phyloP scores from a whole-genome alignment of 2,329 filamentous ascomycete species.

The Fusarium liriodendri region DNA sequence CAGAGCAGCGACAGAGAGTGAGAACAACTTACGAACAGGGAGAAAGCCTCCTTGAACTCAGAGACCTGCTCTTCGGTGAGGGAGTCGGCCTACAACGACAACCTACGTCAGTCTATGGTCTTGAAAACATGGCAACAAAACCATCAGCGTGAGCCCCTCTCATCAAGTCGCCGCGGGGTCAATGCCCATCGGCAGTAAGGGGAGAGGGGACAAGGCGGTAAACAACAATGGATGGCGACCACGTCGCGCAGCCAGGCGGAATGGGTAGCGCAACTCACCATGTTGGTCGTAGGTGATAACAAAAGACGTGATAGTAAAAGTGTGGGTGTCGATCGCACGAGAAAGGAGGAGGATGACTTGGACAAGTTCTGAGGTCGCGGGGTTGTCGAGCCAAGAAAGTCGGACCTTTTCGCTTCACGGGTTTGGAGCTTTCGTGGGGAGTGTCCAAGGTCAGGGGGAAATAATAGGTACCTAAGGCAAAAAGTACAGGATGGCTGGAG shows the following conservation, averaged over 20 bases:
- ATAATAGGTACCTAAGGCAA: constrained; percentile 38
- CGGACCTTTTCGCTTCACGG: constrained; percentile 43
- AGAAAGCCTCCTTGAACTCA: constrained; percentile 99
- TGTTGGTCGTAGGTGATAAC: constrained; percentile 39
- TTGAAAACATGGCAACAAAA: constrained; percentile 28
- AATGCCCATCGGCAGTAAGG: constrained; percentile 28
- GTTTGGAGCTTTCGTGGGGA: constrained; percentile 46
- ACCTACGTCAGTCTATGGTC: constrained; percentile 38
- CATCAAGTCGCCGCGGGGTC: constrained; percentile 40
- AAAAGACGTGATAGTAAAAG: constrained; percentile 31
- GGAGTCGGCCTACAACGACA: constrained; percentile 81
- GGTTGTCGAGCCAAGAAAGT: constrained; percentile 44
- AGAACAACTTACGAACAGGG: constrained; percentile 87
- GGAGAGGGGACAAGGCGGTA: constrained; percentile 15
- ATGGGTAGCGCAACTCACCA: constrained; percentile 42
- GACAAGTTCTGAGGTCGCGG: constrained; percentile 46
- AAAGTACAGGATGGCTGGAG: constrained; percentile 8
- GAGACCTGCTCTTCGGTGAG: constrained; percentile 99
- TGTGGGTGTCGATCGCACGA: constrained; percentile 42
- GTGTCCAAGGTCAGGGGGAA: constrained; percentile 32
- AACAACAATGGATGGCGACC: constrained; percentile 6
- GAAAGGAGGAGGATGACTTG: constrained; percentile 44
- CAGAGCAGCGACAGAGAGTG: background rate
- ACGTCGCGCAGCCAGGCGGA: constrained; percentile 6
- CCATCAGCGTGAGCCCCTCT: constrained; percentile 44